These are phyloP conservation scores for Porcisia deanei DNA, from an alignment of 208 protist genomes.

Conservation along the genomic window DNA sequence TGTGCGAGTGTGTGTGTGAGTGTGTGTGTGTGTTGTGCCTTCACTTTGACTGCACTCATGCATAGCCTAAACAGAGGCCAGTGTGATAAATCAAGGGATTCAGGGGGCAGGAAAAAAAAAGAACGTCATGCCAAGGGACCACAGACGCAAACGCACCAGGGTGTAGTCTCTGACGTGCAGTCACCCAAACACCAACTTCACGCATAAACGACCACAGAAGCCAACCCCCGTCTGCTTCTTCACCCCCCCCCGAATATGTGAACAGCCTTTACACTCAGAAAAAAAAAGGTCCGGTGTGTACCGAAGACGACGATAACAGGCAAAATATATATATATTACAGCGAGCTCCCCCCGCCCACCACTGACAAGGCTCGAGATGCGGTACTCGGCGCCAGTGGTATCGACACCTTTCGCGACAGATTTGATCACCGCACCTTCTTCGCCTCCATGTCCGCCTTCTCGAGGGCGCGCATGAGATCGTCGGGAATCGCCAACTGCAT, in stretches of 20 bases:
- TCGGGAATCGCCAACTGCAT: conserved; percentile 42
- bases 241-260: background rate
- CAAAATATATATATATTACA: background rate
- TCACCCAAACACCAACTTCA: background rate
- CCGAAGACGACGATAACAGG: too few species aligned
- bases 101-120: background rate
- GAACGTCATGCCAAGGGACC: background rate
- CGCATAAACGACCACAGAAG: background rate
- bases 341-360: too few species aligned
- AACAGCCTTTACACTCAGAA: background rate
- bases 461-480: conserved; percentile 12
- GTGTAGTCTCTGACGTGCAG: background rate
- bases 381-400: background rate
- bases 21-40: background rate
- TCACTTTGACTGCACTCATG: background rate
- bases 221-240: background rate
- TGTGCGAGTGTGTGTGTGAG: background rate
- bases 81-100: background rate
- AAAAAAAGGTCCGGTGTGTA: background rate
- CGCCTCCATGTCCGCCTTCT: conserved; percentile 16
- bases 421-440: conserved; percentile 16
- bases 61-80: background rate
- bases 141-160: background rate
- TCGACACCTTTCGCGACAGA: background rate
- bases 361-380: background rate